Evolutionary conservation across 78 protist genomes (phyloP), one percentile per base, ranked within the genome.

Genomic region (Dictyostelium capitatum): DNA sequence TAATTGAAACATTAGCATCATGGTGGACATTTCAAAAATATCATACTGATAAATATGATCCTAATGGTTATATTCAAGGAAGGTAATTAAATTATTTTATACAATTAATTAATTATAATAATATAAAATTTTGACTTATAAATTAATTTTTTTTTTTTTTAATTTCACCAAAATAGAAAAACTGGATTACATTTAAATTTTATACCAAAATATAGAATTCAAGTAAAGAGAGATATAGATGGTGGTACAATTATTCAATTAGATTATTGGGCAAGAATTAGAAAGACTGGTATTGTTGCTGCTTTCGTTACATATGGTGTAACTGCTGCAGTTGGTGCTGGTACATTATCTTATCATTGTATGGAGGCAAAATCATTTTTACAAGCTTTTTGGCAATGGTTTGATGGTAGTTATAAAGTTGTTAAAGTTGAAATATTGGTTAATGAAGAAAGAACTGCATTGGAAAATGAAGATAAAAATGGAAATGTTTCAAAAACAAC

Each of bases 221-320:
- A 53, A 65, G 70, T 87, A 65, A 77, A 51, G 30, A 37, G 84
- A 77, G 93, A 87, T 77, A 57, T 46, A 4, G 93, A 87, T 87
- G 93, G 93, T 46, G 93, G 93, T 65, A 87, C 84, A 4, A 48
- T 87, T 51, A 74, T 87, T 64, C 81, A 70, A 59, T 10, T 87
- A 20, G 93, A 87, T 32, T 87, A 87, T 77, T 87, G 93, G 93
- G 93, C 93, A 20, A 75, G 93, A 77, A 87, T 87, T 87, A 74
- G 84, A 77, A 87, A 87, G 50, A 74, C 84, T 74, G 93, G 93
- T 64, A 87, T 87, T 65, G 93, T 74, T 50, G 93, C 93, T 17
- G 93, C 85, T 4, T 77, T 87, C 77, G 46, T 87, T 30, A 77
- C 93, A 3, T 87, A 87, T 87, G 93, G 93, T 65, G 25, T 87